Conservation (phyloP, 208 protist species). For the Trypanosoma theileri region DNA sequence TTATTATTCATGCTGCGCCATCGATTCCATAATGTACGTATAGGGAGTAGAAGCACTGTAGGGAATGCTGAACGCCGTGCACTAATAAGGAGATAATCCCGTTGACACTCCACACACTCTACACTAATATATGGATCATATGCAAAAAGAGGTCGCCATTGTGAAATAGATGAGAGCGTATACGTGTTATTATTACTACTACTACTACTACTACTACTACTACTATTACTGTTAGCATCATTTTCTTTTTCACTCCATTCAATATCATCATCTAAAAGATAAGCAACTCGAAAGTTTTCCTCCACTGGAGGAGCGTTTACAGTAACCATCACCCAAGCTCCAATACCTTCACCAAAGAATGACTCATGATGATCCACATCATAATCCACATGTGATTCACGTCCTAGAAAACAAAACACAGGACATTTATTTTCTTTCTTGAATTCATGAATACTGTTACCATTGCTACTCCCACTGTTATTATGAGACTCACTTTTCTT, state of each 20-base stretch:
- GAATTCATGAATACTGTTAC: background rate
- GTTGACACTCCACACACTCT: conserved; percentile 45
- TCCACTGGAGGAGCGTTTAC: conserved; percentile 24
- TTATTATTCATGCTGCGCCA: conserved; percentile 24
- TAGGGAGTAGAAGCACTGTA: conserved; percentile 45
- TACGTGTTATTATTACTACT: no score
- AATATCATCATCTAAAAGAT: conserved; percentile 35
- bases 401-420: conserved; percentile 25
- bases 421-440: background rate
- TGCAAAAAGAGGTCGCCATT: conserved; percentile 50
- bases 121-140: conserved; percentile 44
- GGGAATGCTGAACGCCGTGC: conserved; percentile 39
- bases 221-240: no score
- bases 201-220: no score
- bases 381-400: conserved; percentile 40
- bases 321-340: conserved; percentile 54
- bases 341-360: conserved; percentile 36
- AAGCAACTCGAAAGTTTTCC: conserved; percentile 46
- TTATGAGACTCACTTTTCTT: background rate
- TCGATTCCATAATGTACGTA: conserved; percentile 34
- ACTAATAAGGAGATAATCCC: conserved; percentile 47
- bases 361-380: conserved; percentile 62
- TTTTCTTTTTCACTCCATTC: background rate
- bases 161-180: background rate
- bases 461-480: background rate